phyloP scores from a whole-genome alignment of 2,329 filamentous ascomycete species.

The Ophiostoma perfectum region DNA sequence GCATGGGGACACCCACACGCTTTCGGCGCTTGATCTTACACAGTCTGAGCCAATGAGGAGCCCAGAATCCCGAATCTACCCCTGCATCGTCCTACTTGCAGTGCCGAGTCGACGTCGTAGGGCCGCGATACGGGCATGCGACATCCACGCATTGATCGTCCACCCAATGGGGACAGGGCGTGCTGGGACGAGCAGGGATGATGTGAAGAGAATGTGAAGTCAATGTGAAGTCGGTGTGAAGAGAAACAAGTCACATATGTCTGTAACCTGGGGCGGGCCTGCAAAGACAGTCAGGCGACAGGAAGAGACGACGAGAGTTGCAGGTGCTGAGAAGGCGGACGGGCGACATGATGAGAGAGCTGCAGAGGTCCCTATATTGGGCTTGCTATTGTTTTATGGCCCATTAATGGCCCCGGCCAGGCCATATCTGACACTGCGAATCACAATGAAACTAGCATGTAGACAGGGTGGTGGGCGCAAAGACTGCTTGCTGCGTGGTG shows the following conservation, averaged over 20 bases:
- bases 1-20: slow-evolving; percentile 3
- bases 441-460: slow-evolving; percentile 2
- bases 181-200: neutral
- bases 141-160: neutral
- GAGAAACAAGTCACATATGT: neutral
- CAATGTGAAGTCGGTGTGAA: neutral
- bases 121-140: slow-evolving; percentile 5
- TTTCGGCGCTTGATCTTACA: slow-evolving; percentile 14
- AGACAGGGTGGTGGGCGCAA: slow-evolving; percentile 7
- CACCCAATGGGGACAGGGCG: slow-evolving; percentile 1
- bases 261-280: neutral
- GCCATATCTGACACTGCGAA: neutral
- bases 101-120: slow-evolving; percentile 12
- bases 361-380: neutral
- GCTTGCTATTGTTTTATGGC: neutral
- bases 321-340: too few relatives aligned
- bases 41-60: slow-evolving; percentile 7
- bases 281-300: neutral
- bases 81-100: slow-evolving; percentile 1
- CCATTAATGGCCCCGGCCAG: neutral
- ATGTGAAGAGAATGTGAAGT: neutral
- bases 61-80: neutral
- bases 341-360: neutral
- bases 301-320: neutral
- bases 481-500: neutral